Conservation (phyloP, 164 flowering plant genomes). For the Platanus orientalis region DNA sequence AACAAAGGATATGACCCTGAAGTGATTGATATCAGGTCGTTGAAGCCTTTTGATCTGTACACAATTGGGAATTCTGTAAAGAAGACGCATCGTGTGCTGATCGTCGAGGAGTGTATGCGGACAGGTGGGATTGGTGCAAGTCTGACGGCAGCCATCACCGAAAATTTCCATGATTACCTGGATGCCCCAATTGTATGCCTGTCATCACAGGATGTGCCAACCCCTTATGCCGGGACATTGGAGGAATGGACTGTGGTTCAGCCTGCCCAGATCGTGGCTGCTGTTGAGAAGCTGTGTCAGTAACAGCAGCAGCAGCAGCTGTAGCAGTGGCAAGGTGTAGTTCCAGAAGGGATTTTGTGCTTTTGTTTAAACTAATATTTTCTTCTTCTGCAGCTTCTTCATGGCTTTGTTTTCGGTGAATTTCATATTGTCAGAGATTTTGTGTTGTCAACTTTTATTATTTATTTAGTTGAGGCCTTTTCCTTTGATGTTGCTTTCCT, state of each 20-base stretch:
- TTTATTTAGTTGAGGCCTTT: background rate
- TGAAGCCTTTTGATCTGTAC: slow-evolving; percentile 82
- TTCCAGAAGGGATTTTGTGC: background rate
- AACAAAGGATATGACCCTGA: slow-evolving; percentile 92
- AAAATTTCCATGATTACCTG: slow-evolving; percentile 83
- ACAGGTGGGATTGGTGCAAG: slow-evolving; percentile 96
- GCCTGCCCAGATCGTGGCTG: slow-evolving; percentile 85
- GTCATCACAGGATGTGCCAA: slow-evolving; percentile 91
- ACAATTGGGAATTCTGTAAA: slow-evolving; percentile 83
- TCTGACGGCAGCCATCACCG: slow-evolving; percentile 74
- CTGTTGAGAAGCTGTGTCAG: slow-evolving; percentile 83
- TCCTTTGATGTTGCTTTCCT: background rate
- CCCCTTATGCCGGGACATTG: slow-evolving; percentile 83
- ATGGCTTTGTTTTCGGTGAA: background rate
- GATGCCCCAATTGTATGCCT: slow-evolving; percentile 77
- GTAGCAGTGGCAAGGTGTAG: background rate
- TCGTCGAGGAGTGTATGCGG: slow-evolving; percentile 93
- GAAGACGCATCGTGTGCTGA: slow-evolving; percentile 80
- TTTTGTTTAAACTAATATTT: background rate
- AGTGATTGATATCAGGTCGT: slow-evolving; percentile 80
- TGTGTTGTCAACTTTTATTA: background rate
- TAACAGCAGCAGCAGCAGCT: slow-evolving; percentile 12
- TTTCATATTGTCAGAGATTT: background rate
- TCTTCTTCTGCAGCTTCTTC: background rate
- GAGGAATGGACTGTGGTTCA: slow-evolving; percentile 92